A percentile compares a stretch with the other conserved stretches of the same genome.
phyloP scores from a whole-genome alignment of 257 asterid genomes.

The Nicotiana paniculata region DNA sequence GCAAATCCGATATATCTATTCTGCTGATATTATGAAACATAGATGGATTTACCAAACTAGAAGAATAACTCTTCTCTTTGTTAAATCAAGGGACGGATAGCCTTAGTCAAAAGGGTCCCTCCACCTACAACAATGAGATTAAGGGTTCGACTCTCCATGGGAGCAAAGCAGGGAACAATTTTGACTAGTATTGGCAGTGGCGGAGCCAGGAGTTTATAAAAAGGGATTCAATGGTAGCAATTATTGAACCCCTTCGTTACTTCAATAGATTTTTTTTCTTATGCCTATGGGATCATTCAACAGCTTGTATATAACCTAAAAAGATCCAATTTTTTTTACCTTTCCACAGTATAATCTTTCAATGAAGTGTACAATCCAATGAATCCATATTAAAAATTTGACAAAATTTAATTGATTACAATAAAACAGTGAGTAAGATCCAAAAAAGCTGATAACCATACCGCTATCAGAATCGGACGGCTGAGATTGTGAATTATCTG shows the following conservation, averaged over 20 bases:
- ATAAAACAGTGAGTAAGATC: no score
- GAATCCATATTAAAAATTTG: background rate
- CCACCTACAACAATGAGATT: background rate
- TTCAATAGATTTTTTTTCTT: no score
- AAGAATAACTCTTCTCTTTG: background rate
- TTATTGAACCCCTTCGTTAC: no score
- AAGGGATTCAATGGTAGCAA: no score
- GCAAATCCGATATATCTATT: background rate
- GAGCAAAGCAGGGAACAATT: background rate
- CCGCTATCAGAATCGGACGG: slow-evolving; percentile 50
- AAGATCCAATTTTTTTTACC: no score
- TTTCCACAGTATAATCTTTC: no score
- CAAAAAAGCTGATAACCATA: slow-evolving; percentile 1
- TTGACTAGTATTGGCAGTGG: no score
- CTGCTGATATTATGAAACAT: background rate
- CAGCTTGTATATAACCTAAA: no score
- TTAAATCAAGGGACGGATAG: background rate
- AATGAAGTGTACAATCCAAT: background rate
- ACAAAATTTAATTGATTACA: background rate
- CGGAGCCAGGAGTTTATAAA: no score
- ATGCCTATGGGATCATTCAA: no score
- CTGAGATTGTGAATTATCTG: slow-evolving; percentile 44
- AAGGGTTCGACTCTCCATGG: background rate
- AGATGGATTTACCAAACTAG: background rate
- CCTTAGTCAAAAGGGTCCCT: background rate